These are phyloP conservation scores for Xerocomus minutiporus DNA, from an alignment of 1,284 basidiomycete species.

Conservation along the genomic window DNA sequence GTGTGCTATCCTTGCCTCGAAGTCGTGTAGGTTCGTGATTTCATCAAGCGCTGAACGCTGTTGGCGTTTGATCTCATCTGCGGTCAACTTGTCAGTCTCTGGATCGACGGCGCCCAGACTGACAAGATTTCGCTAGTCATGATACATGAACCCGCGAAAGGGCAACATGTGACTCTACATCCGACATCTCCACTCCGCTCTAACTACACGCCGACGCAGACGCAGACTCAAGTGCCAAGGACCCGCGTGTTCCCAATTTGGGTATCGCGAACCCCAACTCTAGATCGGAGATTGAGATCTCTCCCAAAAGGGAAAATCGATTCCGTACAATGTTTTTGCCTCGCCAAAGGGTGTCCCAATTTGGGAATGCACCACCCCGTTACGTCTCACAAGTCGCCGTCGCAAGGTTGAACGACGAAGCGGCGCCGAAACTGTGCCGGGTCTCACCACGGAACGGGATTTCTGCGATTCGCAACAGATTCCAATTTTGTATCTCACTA, in stretches of 20 bases:
- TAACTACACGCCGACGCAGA: neutral
- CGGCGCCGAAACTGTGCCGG: conserved; percentile 3
- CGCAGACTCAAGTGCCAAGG: neutral
- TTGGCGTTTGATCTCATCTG: conserved; percentile 39
- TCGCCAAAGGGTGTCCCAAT: neutral
- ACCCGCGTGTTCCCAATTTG: conserved; percentile 20
- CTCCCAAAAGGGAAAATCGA: neutral
- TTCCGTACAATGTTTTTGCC: neutral
- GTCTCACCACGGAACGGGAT: neutral
- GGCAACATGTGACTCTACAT: too few relatives aligned
- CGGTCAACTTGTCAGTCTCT: conserved; percentile 41
- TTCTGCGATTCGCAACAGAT: neutral
- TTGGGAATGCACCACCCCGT: neutral
- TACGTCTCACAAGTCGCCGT: neutral
- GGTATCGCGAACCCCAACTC: neutral
- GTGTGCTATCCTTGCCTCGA: conserved; percentile 43
- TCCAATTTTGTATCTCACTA: neutral
- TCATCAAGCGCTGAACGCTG: conserved; percentile 50
- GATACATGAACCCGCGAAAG: too few relatives aligned
- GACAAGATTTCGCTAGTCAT: neutral
- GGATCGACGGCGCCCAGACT: conserved; percentile 44
- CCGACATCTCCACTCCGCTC: neutral
- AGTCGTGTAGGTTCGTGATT: conserved; percentile 68
- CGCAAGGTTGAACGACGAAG: neutral
- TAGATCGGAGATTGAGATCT: neutral